Evolutionary conservation across 1,284 basidiomycete species (phyloP).

Genomic region (Heterobasidion irregulare): DNA sequence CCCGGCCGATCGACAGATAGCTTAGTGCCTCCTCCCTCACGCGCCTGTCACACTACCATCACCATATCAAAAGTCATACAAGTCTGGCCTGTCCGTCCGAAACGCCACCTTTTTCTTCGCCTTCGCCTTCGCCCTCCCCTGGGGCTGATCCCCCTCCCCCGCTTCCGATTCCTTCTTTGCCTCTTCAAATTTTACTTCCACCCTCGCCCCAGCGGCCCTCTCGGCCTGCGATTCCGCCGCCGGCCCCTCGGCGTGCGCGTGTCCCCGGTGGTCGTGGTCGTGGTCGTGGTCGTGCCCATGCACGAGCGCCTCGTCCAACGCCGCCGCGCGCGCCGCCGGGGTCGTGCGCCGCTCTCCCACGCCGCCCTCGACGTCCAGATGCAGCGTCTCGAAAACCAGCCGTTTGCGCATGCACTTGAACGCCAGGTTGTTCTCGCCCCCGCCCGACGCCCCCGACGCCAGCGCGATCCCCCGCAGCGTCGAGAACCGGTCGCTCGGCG

Average conservation of each 20-base stretch:
- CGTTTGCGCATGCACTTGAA: conserved; percentile 90
- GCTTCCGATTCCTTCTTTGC: neutral
- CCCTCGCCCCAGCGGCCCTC: conserved; percentile 12
- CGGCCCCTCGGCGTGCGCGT: neutral
- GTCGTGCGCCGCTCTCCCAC: conserved; percentile 78
- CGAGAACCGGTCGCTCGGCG: conserved; percentile 72
- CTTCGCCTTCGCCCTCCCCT: conserved; percentile 20
- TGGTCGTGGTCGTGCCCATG: conserved; percentile 7
- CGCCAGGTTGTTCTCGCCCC: conserved; percentile 90
- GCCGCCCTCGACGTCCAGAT: conserved; percentile 90
- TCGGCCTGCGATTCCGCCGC: conserved; percentile 1
- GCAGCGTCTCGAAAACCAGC: conserved; percentile 86
- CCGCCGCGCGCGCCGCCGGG: conserved; percentile 27
- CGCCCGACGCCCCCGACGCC: conserved; percentile 37
- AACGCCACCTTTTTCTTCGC: conserved; percentile 63
- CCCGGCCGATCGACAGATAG: too few species aligned
- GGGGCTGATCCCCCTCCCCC: conserved; percentile 4
- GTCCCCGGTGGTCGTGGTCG: too few species aligned
- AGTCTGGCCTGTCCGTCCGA: conserved; percentile 55
- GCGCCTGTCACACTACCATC: neutral
- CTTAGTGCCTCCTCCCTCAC: too few species aligned
- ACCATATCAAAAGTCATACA: conserved; percentile 38
- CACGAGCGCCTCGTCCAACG: conserved; percentile 14
- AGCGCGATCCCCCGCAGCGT: conserved; percentile 64
- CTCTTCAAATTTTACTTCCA: conserved; percentile 11